A percentile compares a stretch with the other conserved stretches of the same genome.
These are phyloP conservation scores for Diphasiastrum complanatum DNA, from an alignment of 83 land plant genomes.

Conservation along the genomic window DNA sequence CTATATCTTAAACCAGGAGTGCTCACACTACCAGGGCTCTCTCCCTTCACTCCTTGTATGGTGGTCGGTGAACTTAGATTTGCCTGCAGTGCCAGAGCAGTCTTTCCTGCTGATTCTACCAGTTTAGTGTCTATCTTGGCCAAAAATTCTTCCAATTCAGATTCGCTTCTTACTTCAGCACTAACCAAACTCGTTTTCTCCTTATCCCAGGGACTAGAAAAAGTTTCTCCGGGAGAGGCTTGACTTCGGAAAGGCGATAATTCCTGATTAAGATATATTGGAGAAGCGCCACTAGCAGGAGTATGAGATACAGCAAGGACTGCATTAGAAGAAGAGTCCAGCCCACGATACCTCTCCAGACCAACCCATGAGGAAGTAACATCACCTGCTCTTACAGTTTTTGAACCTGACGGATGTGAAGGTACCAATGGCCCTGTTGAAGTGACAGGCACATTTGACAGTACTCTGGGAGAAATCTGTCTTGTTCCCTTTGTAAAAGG, in stretches of 20 bases:
- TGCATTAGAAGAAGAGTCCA: background rate
- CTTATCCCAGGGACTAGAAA: slow-evolving; percentile 1
- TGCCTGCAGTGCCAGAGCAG: slow-evolving; percentile 25
- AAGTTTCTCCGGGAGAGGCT: slow-evolving; percentile 14
- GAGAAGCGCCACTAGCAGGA: slow-evolving; percentile 4
- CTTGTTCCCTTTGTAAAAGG: no score
- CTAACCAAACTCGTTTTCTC: slow-evolving; percentile 19
- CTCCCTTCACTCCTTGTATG: slow-evolving; percentile 44
- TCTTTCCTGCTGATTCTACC: slow-evolving; percentile 48
- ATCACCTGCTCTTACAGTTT: no score
- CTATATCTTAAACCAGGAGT: slow-evolving; percentile 50
- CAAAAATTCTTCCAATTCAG: slow-evolving; percentile 65
- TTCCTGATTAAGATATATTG: slow-evolving; percentile 1
- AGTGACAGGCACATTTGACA: no score
- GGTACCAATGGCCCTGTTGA: no score
- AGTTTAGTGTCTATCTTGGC: slow-evolving; percentile 75
- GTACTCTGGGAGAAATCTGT: no score
- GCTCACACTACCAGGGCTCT: slow-evolving; percentile 39
- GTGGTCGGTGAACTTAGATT: slow-evolving; percentile 60
- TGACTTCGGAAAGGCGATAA: slow-evolving; percentile 3
- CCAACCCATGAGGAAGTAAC: no score
- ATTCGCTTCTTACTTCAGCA: slow-evolving; percentile 68
- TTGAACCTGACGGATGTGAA: no score
- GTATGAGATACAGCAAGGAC: background rate
- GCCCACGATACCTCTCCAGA: no score